These are phyloP conservation scores for Teunomyces gatunensis DNA, from an alignment of 805 yeast species.

Conservation along the genomic window DNA sequence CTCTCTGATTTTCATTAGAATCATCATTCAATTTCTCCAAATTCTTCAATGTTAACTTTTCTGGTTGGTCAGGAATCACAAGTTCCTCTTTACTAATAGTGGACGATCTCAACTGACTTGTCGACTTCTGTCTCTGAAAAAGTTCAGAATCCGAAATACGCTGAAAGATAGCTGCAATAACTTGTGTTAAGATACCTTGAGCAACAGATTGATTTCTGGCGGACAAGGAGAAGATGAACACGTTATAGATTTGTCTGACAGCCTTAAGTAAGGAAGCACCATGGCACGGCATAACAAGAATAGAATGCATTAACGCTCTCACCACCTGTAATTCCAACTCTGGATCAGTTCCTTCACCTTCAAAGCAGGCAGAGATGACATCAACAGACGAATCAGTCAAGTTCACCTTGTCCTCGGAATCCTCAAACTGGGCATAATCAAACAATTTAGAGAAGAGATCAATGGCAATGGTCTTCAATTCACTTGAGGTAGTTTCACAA, in stretches of 20 bases:
- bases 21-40: slow-evolving; percentile 56
- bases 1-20: slow-evolving; percentile 47
- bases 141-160: slow-evolving; percentile 42
- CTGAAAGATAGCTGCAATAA: slow-evolving; percentile 81
- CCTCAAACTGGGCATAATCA: slow-evolving; percentile 77
- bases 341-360: slow-evolving; percentile 90
- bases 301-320: slow-evolving; percentile 86
- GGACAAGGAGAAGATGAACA: slow-evolving; percentile 79
- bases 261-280: slow-evolving; percentile 88
- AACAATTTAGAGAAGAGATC: slow-evolving; percentile 86
- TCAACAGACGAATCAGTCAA: slow-evolving; percentile 81
- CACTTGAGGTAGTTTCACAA: slow-evolving; percentile 61
- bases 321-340: slow-evolving; percentile 89
- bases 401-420: slow-evolving; percentile 51
- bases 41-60: slow-evolving; percentile 55
- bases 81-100: slow-evolving; percentile 12
- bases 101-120: slow-evolving; percentile 19
- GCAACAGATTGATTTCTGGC: slow-evolving; percentile 90
- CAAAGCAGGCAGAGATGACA: slow-evolving; percentile 80
- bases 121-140: slow-evolving; percentile 12
- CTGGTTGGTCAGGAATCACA: slow-evolving; percentile 12
- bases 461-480: slow-evolving; percentile 68
- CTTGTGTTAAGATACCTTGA: slow-evolving; percentile 91
- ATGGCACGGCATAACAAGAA: slow-evolving; percentile 81
- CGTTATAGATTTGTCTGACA: slow-evolving; percentile 88